Base-by-base conservation (phyloP, 345 rosid genomes). In the Trapa incisa region DNA sequence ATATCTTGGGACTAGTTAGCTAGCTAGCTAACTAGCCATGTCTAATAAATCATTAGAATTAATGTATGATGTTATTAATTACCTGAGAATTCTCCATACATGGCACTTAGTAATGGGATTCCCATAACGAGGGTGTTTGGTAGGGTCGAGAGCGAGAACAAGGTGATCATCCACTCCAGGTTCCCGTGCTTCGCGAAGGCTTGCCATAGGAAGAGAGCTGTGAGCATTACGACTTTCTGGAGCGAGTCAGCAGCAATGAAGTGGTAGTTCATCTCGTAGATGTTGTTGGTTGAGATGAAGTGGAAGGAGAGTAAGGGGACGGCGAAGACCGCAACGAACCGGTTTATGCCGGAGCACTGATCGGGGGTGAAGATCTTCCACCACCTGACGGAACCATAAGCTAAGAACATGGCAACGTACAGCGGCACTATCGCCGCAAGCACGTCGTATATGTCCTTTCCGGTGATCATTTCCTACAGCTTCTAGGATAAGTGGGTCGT, bases 41-140 rank as follows among this genome's bases (percentile, higher is more conserved):
- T 22, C 29, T 22, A 22, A 22, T 22, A 22, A 22, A 22, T 22
- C 29, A 22, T 22, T 22, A 22, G 29, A 22, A 22, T 22, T 15
- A 47, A 50, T 50, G 56, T 50, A 0, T 50, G 2, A 50, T 11
- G 5, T 1, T 58, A 35, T 58, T 58, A 57, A 22, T 57, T 16
- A 4, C 85, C 93, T 1, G 96, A 87, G 61, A 83, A 87, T 50
- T 87, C 96, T 0, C 96, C 93, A 29, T 89, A 89, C 96, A 87
- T 89, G 17, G 96, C 96, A 66, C 81, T 73, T n/a, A 89, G 69
- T 38, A 89, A 86, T 0, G 96, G 96, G 68, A 89, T 87, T 2
- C 93, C 96, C 93, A 87, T 87, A 5, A 89, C 96, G 1, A 89
- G 80, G 38, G 96, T 89, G 76, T 87, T 89, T 13, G 96, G 96